Evolutionary conservation across 129 eudicot species (phyloP), one percentile per base, ranked within the genome.

Genomic region (Erigeron canadensis): DNA sequence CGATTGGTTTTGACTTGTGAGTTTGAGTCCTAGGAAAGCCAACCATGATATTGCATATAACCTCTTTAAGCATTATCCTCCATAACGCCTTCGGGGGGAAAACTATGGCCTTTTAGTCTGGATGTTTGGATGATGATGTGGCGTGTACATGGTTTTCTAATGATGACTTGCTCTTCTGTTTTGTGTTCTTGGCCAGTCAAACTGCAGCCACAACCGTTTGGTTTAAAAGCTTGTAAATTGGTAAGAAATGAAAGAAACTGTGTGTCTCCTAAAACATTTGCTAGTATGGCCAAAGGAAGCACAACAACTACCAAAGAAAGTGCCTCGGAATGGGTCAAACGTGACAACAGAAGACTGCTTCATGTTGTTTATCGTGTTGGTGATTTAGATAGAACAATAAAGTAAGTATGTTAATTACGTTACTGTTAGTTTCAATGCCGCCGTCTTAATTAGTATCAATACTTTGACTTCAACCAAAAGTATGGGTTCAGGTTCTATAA

Each of bases 331-430:
- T 91, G 91, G 95, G 91, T 86, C 42, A 91, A 91, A 57, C 64
- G 85, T 62, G 97, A 91, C 76, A 84, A 86, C 46, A 82, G 90
- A 77, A 86, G 90, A 81, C 82, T 91, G 92, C 96, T 91, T 23
- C 97, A 91, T 81, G 97, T 86, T 82, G 97, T 91, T 51, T 91
- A 88, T n/a, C 93, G 92, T 62, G 96, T 91, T 59, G 96, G 97
- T 48, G 92, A 88, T 74, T 19, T 91, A 77, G 97, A 91, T 73
- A 84, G 86, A 71, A 91, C 97, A 63, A 91, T 91, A 75, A 88
- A 91, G 42, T 10, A 58, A 4, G 63, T 22, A 37, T 61, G 47
- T 69, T 13, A 66, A 21, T 56, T 42, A 6, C 62, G 15, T 42
- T 42, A 73, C 57, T 11, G 45, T 73, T 72, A 38, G 4, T 56